Conservation (phyloP, 2,329 filamentous ascomycete species). For the Hypoxylon sp. region DNA sequence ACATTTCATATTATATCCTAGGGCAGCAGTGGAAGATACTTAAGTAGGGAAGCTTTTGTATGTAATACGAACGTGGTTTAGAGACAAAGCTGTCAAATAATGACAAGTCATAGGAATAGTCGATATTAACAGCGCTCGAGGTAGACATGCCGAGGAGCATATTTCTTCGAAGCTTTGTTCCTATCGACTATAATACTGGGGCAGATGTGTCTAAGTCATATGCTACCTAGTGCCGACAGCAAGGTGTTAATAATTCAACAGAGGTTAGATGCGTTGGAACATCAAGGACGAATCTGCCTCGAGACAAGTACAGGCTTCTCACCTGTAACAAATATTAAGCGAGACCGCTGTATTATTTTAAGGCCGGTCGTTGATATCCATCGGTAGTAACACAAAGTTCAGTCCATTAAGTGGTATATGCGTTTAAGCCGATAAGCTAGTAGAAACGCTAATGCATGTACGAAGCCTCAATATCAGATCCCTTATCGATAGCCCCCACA, state of each 20-base stretch:
- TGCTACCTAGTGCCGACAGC: background rate
- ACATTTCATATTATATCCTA: background rate
- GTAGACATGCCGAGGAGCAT: no score
- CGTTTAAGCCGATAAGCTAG: background rate
- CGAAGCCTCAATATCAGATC: background rate
- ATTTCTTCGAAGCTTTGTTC: no score
- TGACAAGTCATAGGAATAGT: background rate
- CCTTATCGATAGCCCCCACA: slow-evolving; percentile 22
- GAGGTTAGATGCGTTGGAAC: no score
- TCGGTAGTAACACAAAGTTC: no score
- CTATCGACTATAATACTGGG: no score
- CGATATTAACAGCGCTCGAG: background rate
- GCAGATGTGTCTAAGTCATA: background rate
- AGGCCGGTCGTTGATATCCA: background rate
- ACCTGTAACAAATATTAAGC: background rate
- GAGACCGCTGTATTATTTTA: background rate
- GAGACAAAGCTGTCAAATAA: background rate
- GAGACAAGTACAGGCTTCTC: no score
- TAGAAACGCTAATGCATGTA: slow-evolving; percentile 12
- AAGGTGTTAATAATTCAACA: no score
- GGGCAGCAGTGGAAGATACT: background rate
- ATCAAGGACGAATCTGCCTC: no score
- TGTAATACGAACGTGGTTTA: background rate
- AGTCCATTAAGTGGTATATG: background rate
- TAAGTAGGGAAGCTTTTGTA: background rate